These are phyloP conservation scores for Yamadazyma jaroonii DNA, from an alignment of 1,139 yeast genomes.

Conservation along the genomic window DNA sequence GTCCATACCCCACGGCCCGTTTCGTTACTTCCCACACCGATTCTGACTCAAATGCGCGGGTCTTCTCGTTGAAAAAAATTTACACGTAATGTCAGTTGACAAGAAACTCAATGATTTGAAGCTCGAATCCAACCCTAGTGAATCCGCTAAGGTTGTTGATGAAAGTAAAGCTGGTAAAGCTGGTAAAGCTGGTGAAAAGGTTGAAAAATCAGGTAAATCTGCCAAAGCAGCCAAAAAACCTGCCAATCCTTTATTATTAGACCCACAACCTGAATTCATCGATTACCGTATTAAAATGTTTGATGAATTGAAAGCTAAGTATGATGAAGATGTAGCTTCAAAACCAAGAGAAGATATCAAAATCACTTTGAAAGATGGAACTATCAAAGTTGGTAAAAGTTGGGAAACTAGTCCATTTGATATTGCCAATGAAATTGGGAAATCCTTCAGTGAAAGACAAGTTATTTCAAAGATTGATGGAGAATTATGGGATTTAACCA, in stretches of 20 bases:
- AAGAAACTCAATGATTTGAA: constrained; percentile 6
- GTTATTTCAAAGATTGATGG: constrained; percentile 92
- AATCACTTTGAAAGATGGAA: constrained; percentile 85
- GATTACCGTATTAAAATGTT: constrained; percentile 77
- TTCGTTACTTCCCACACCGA: no score
- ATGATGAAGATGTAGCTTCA: constrained; percentile 68
- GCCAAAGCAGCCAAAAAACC: constrained; percentile 27
- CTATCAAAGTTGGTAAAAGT: constrained; percentile 70
- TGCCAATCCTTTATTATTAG: constrained; percentile 45
- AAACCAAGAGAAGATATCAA: constrained; percentile 60
- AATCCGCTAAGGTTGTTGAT: neutral
- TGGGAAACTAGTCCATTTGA: constrained; percentile 91
- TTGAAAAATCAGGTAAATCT: constrained; percentile 5
- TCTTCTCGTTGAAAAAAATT: constrained; percentile 1
- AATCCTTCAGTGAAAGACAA: constrained; percentile 77
- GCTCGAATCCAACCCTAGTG: neutral
- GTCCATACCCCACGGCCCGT: no score
- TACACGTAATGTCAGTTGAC: constrained; percentile 6
- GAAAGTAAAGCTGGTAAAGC: neutral
- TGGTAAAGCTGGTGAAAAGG: no score
- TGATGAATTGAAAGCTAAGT: constrained; percentile 74
- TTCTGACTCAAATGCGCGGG: no score
- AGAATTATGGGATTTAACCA: constrained; percentile 88
- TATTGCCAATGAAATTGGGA: constrained; percentile 81
- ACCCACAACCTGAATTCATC: constrained; percentile 81